Conservation (phyloP, 768 basidiomycete genomes). For the Chalciporus pseudorubinellus region DNA sequence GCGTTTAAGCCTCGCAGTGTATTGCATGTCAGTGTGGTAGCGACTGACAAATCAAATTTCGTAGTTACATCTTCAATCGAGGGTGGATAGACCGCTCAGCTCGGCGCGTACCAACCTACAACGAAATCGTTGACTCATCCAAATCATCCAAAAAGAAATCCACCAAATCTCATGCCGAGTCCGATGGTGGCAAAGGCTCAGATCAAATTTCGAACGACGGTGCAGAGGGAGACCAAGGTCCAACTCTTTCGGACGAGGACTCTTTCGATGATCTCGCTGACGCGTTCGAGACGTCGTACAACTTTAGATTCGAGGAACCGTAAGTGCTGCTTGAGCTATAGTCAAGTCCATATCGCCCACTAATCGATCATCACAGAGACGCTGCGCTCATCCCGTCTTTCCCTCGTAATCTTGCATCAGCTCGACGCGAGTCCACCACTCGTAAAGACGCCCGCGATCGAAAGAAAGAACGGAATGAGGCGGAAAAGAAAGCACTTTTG, state of each 20-base stretch:
- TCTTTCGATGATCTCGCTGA: conserved; percentile 91
- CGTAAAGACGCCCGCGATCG: conserved; percentile 86
- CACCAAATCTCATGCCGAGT: conserved; percentile 12
- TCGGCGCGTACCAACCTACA: conserved; percentile 78
- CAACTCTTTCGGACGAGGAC: conserved; percentile 53
- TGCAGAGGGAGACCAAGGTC: conserved; percentile 27
- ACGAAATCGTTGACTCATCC: conserved; percentile 61
- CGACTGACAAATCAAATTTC: background rate
- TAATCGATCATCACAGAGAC: conserved; percentile 43
- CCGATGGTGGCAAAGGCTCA: conserved; percentile 13
- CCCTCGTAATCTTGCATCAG: conserved; percentile 69
- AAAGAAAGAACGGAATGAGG: conserved; percentile 70
- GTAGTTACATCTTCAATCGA: conserved; percentile 92
- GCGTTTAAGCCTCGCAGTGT: background rate
- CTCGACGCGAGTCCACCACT: conserved; percentile 70
- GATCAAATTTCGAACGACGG: conserved; percentile 14
- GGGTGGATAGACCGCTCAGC: conserved; percentile 90
- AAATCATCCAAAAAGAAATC: conserved; percentile 30
- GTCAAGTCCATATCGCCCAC: background rate
- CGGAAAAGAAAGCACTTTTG: conserved; percentile 63
- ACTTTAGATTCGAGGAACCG: conserved; percentile 97
- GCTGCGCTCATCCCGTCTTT: conserved; percentile 66
- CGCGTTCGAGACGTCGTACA: conserved; percentile 93
- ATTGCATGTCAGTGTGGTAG: background rate
- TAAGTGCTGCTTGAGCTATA: conserved; percentile 39